Conservation (phyloP, 805 yeast species). For the Kodamaea nitidulidarum region DNA sequence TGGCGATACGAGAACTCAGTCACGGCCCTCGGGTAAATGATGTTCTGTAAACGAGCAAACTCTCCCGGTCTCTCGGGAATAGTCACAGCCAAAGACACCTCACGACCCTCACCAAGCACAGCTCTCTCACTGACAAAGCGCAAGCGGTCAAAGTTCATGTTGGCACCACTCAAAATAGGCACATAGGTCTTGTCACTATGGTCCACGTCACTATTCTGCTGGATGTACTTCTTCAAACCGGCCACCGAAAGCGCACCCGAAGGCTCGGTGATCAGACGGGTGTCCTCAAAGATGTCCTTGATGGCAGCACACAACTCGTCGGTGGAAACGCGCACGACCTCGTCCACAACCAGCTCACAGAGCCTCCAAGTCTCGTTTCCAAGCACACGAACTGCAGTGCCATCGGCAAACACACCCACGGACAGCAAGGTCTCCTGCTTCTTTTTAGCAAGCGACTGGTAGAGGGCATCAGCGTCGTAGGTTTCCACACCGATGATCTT, state of each 20-base stretch:
- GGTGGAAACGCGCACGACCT: slow-evolving; percentile 76
- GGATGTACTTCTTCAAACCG: slow-evolving; percentile 81
- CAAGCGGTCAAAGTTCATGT: slow-evolving; percentile 95
- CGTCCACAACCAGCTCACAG: slow-evolving; percentile 78
- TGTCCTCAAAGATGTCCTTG: slow-evolving; percentile 93
- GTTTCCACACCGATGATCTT: slow-evolving; percentile 96
- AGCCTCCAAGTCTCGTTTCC: slow-evolving; percentile 92
- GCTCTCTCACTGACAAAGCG: slow-evolving; percentile 97
- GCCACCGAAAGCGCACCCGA: slow-evolving; percentile 97
- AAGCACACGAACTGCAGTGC: slow-evolving; percentile 87
- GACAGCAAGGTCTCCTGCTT: slow-evolving; percentile 52
- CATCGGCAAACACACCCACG: slow-evolving; percentile 99
- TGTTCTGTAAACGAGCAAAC: slow-evolving; percentile 68
- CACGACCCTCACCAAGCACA: slow-evolving; percentile 96
- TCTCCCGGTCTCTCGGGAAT: slow-evolving; percentile 94
- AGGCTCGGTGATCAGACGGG: slow-evolving; percentile 91
- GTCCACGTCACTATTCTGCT: slow-evolving; percentile 62
- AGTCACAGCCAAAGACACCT: slow-evolving; percentile 83
- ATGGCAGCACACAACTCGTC: slow-evolving; percentile 96
- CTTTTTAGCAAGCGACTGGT: slow-evolving; percentile 58
- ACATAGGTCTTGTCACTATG: slow-evolving; percentile 70
- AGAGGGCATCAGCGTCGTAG: slow-evolving; percentile 89
- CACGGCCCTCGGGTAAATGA: slow-evolving; percentile 82
- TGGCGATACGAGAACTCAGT: slow-evolving; percentile 93
- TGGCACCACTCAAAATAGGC: slow-evolving; percentile 91